phyloP scores from a whole-genome alignment of 768 basidiomycete genomes.

The Hebeloma cylindrosporum region DNA sequence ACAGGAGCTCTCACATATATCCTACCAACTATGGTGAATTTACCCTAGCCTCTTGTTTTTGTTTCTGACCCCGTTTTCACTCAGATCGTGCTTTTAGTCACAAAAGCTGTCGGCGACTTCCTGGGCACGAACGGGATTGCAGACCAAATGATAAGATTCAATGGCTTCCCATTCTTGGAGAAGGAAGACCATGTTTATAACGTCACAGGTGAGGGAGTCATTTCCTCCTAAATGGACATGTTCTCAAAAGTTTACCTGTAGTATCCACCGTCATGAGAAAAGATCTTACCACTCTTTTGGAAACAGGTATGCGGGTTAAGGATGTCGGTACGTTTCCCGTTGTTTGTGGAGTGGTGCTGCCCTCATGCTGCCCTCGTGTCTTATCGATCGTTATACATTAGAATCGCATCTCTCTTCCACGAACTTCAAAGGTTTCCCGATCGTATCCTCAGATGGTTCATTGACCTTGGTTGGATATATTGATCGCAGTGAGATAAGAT shows the following conservation, averaged over 20 bases:
- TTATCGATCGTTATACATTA: constrained; percentile 29
- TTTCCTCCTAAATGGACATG: constrained; percentile 6
- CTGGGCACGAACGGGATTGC: constrained; percentile 93
- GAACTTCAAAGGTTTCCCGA: constrained; percentile 88
- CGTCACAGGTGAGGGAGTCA: constrained; percentile 66
- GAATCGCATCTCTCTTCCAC: constrained; percentile 73
- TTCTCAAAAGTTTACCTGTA: constrained; percentile 28
- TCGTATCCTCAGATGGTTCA: constrained; percentile 64
- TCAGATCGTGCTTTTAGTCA: constrained; percentile 93
- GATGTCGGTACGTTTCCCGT: constrained; percentile 79
- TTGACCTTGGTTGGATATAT: constrained; percentile 82
- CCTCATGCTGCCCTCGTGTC: neutral
- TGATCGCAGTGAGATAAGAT: constrained; percentile 78
- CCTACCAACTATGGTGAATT: constrained; percentile 88
- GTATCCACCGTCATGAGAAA: constrained; percentile 90
- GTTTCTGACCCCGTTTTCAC: constrained; percentile 16
- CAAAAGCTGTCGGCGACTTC: constrained; percentile 95
- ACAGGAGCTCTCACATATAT: constrained; percentile 98
- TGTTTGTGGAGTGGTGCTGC: too few relatives aligned
- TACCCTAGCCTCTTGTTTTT: neutral
- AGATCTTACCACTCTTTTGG: constrained; percentile 71
- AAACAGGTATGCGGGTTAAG: constrained; percentile 70
- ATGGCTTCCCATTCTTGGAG: constrained; percentile 95
- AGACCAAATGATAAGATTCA: constrained; percentile 95
- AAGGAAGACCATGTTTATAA: constrained; percentile 93